A percentile compares a stretch with the other conserved stretches of the same genome.
phyloP scores from a whole-genome alignment of 768 basidiomycete species.

The Podaxis pistillaris region DNA sequence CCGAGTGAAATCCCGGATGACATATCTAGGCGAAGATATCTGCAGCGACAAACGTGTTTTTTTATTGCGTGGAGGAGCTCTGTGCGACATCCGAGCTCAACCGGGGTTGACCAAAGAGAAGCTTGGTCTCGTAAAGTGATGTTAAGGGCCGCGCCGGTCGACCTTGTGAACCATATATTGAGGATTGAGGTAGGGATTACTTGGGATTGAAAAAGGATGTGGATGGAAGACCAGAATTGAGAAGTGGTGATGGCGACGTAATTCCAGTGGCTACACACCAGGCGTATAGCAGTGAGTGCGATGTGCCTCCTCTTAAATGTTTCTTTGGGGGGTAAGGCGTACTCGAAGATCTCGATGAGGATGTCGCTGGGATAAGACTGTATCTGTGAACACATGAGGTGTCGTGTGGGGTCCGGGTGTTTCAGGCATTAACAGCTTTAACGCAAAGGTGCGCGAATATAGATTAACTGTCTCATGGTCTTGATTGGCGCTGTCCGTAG shows the following conservation, averaged over 20 bases:
- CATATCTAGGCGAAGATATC: no score
- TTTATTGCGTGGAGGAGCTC: neutral
- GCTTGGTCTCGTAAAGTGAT: neutral
- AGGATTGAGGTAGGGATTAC: neutral
- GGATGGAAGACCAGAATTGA: neutral
- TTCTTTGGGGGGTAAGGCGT: neutral
- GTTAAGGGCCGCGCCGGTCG: neutral
- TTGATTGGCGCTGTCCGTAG: no score
- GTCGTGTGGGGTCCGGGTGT: no score
- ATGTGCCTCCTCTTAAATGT: neutral
- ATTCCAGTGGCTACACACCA: constrained; percentile 4
- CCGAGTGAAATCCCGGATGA: no score
- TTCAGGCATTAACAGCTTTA: no score
- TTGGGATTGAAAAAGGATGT: neutral
- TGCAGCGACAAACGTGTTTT: no score
- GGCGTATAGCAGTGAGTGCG: neutral
- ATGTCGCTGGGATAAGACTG: no score
- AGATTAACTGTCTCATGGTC: no score
- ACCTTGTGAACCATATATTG: neutral
- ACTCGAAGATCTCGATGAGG: neutral
- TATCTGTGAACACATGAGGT: no score
- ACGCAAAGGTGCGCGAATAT: no score
- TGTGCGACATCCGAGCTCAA: neutral
- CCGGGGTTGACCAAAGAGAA: neutral
- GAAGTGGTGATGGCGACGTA: neutral